Evolutionary conservation across 179 eudicot species (phyloP).

Genomic region (Kewa caespitosa): DNA sequence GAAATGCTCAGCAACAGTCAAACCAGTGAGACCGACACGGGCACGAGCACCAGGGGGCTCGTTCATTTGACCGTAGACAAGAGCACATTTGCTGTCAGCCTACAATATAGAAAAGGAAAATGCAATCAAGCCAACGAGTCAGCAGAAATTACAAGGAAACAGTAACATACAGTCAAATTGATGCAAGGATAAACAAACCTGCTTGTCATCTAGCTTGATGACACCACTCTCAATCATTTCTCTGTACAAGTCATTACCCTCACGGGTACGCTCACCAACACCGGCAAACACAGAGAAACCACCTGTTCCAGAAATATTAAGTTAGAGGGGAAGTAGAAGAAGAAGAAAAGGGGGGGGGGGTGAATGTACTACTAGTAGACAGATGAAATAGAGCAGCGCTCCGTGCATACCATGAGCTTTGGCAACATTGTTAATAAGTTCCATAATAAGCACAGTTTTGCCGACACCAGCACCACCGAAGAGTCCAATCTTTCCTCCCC

Average conservation of each 20-base stretch:
- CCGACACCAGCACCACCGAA: conserved; percentile 99
- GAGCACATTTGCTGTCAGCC: conserved; percentile 96
- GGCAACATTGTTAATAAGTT: conserved; percentile 92
- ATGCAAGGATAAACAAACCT: conserved; percentile 37
- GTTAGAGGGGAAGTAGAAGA: neutral
- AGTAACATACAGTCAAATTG: neutral
- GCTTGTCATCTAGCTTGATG: conserved; percentile 97
- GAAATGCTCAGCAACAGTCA: conserved; percentile 96
- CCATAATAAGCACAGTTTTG: conserved; percentile 97
- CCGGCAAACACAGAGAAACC: conserved; percentile 99
- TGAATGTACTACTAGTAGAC: neutral
- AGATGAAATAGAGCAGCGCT: neutral
- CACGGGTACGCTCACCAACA: conserved; percentile 95
- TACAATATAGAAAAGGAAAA: conserved; percentile 8
- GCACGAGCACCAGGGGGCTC: conserved; percentile 99
- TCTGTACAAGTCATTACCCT: conserved; percentile 94
- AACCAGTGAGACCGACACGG: conserved; percentile 97
- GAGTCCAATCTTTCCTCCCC: conserved; percentile 96
- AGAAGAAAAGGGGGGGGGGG: too few relatives aligned
- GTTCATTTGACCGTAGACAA: conserved; percentile 97
- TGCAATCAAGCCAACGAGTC: neutral
- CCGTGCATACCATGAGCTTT: conserved; percentile 79
- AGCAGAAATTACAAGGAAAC: neutral
- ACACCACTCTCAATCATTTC: conserved; percentile 99
- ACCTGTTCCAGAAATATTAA: conserved; percentile 43